phyloP scores from a whole-genome alignment of 768 basidiomycete genomes.

The Russula earlei region DNA sequence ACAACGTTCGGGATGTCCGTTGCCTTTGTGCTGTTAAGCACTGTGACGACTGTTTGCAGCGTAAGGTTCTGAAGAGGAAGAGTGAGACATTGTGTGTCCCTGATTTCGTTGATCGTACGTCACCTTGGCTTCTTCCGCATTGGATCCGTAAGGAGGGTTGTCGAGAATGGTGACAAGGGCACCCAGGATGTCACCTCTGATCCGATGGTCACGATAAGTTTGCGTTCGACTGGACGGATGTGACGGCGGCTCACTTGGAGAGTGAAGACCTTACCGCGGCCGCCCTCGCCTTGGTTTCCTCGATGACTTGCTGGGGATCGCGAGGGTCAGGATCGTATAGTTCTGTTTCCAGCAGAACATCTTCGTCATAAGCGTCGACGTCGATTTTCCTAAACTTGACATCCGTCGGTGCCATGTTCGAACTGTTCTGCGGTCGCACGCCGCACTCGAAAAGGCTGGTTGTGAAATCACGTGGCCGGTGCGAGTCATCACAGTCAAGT shows the following conservation, averaged over 20 bases:
- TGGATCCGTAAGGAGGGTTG: slow-evolving; percentile 79
- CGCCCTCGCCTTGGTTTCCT: slow-evolving; percentile 70
- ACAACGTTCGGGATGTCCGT: slow-evolving; percentile 75
- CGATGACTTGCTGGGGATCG: slow-evolving; percentile 59
- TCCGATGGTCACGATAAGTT: neutral
- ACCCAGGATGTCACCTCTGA: slow-evolving; percentile 66
- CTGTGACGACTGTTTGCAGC: slow-evolving; percentile 70
- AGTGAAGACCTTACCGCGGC: slow-evolving; percentile 61
- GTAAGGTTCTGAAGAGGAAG: slow-evolving; percentile 57
- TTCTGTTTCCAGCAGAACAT: slow-evolving; percentile 73
- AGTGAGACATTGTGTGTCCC: neutral
- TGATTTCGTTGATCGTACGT: slow-evolving; percentile 14
- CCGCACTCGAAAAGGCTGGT: no score
- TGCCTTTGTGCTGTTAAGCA: slow-evolving; percentile 90
- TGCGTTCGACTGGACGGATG: neutral
- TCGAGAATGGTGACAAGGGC: slow-evolving; percentile 67
- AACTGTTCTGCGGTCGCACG: no score
- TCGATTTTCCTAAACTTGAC: slow-evolving; percentile 84
- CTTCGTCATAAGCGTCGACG: slow-evolving; percentile 90
- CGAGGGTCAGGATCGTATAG: slow-evolving; percentile 83
- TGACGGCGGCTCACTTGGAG: slow-evolving; percentile 48
- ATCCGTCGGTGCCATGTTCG: slow-evolving; percentile 27
- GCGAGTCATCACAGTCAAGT: neutral
- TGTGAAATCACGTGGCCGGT: neutral
- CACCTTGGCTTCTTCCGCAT: slow-evolving; percentile 88